Conservation (phyloP, 257 asterid genomes). For the Solanum lycopersicoides region DNA sequence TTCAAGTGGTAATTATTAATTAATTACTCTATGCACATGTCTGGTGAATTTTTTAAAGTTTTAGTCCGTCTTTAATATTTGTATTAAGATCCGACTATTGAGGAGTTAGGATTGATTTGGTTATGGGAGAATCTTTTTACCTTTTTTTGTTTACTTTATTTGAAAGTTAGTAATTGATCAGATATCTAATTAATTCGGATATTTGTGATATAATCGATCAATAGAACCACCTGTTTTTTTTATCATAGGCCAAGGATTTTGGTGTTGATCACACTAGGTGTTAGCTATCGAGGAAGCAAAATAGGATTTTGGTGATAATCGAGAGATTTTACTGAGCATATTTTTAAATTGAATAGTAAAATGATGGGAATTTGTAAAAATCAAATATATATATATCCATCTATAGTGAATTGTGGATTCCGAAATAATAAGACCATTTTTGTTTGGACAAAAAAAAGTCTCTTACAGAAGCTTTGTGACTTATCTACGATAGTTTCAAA, state of each 20-base stretch:
- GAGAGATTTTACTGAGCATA: no score
- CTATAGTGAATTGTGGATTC: background rate
- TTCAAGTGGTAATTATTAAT: background rate
- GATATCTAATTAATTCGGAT: no score
- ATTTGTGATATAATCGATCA: no score
- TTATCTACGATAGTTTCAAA: background rate
- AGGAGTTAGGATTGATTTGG: background rate
- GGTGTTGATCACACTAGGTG: background rate
- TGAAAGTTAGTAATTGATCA: no score
- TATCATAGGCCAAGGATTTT: background rate
- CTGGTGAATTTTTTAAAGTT: background rate
- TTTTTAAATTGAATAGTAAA: no score
- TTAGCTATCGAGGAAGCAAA: background rate
- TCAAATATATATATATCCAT: no score
- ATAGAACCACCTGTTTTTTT: fast-evolving
- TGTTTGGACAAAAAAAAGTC: no score
- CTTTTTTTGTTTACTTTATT: no score
- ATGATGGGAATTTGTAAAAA: no score
- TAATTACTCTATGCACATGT: background rate
- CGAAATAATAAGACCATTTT: no score
- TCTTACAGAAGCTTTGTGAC: background rate
- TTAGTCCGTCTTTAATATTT: background rate
- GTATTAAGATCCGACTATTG: fast-evolving
- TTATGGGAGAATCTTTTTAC: no score
- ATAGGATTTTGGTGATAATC: background rate